A percentile compares a stretch with the other conserved stretches of the same genome.
Evolutionary conservation across 2,329 filamentous ascomycete species (phyloP).

Genomic region (Aureobasidium uvarum): DNA sequence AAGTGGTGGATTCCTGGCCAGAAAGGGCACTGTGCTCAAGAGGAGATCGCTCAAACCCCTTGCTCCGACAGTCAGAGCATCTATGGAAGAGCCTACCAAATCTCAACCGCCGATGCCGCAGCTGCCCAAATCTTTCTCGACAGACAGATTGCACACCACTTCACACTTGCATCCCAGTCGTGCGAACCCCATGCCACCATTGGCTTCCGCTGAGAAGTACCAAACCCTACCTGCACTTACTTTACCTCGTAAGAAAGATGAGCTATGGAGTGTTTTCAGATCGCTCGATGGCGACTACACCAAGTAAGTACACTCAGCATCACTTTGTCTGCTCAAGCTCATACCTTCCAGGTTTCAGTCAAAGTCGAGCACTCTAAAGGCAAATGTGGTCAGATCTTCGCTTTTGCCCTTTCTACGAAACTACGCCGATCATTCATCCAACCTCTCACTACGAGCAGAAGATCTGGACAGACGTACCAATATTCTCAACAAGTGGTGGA

Average conservation of each 20-base stretch:
- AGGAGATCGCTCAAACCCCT: conserved; percentile 25
- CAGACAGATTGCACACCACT: conserved; percentile 45
- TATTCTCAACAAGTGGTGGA: conserved; percentile 91
- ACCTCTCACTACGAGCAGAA: conserved; percentile 65
- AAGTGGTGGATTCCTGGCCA: conserved; percentile 25
- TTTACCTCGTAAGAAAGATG: conserved; percentile 60
- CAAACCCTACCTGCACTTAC: conserved; percentile 32
- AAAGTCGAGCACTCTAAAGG: conserved; percentile 71
- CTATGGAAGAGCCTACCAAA: conserved; percentile 22
- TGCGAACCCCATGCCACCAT: conserved; percentile 46
- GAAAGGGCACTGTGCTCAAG: conserved; percentile 31
- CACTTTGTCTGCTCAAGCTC: conserved; percentile 22
- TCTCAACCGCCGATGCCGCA: conserved; percentile 41
- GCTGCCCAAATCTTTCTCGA: conserved; percentile 51
- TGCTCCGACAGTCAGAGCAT: conserved; percentile 14
- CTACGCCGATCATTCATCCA: conserved; percentile 66
- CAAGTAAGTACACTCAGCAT: conserved; percentile 50
- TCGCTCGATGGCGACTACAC: conserved; percentile 66
- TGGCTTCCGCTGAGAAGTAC: conserved; percentile 44
- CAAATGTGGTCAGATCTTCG: conserved; percentile 67
- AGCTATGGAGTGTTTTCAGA: conserved; percentile 67
- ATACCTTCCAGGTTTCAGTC: conserved; percentile 58
- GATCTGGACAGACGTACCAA: conserved; percentile 76
- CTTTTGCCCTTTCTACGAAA: conserved; percentile 75
- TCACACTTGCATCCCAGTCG: conserved; percentile 38